Evolutionary conservation across 225 moss, liverwort and hornwort species (phyloP), one percentile per base, ranked within the genome.

Genomic region (Lunularia cruciata): DNA sequence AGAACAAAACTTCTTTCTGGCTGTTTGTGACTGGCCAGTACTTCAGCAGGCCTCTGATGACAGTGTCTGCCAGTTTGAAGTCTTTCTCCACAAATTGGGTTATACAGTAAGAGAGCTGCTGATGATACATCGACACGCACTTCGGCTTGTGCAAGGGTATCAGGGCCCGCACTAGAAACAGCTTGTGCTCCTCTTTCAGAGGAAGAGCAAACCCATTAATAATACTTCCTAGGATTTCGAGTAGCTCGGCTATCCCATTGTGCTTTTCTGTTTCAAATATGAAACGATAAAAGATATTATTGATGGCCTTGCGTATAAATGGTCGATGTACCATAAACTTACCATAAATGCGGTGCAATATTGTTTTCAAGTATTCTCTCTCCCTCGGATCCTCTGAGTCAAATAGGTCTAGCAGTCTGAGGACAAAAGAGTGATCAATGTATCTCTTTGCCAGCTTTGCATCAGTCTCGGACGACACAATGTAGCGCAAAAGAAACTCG

Each of bases 251-350:
- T 72, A 84, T 81, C 51, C 84, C 84, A 69, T 84, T 84, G 77
- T 84, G 84, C 77, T 84, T 84, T 69, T 84, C 84, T 61, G 84
- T 84, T 81, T 84, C 84, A 57, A 84, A 84, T 37, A 84, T 84
- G 84, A 84, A 84, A 81, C 80, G 84, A 75, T 84, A 84, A 66
- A 84, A 84, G 79, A 84, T 84, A 68, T 84, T 84, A 75, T 80
- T 84, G 72, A 84, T 84, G 74, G 84, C 84, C 77, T 84, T 84
- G 60, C 84, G 84, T 53, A 84, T 84, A 60, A 84, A 84, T 35
- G 84, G 84, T 37, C 84, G 84, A 70, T 84, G 84, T 76, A 84
- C 84, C 84, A 84, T 84, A 68, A 84, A 84, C 84, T 84, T 84
- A 63, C 84, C 84, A 73, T 84, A 84, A 72, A 84, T 84, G 72